phyloP scores from a whole-genome alignment of 2,329 filamentous ascomycete species.

The Colletotrichum sp. region DNA sequence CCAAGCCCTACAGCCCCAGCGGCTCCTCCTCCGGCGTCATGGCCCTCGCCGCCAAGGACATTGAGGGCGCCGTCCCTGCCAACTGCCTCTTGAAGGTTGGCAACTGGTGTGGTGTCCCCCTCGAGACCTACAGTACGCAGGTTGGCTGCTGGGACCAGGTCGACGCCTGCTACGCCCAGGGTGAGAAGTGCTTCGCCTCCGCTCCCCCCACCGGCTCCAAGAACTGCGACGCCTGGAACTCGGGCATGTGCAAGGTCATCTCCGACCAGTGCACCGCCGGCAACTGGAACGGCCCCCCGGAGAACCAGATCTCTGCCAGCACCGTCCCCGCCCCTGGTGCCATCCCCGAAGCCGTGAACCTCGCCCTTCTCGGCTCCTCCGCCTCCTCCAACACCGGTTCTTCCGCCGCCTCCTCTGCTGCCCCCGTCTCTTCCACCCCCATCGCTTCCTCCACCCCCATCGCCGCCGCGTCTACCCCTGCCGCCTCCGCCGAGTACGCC shows the following conservation, averaged over 20 bases:
- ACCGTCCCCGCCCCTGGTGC: constrained; percentile 33
- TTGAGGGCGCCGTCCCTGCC: constrained; percentile 56
- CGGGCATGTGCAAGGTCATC: constrained; percentile 59
- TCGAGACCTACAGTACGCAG: constrained; percentile 60
- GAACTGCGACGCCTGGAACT: constrained; percentile 67
- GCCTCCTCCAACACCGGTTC: background rate
- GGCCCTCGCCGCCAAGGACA: background rate
- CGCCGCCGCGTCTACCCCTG: background rate
- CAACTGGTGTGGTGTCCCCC: constrained; percentile 74
- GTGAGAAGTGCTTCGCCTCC: constrained; percentile 61
- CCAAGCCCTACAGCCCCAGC: constrained; percentile 53
- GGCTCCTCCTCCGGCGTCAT: constrained; percentile 4
- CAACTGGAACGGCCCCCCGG: constrained; percentile 53
- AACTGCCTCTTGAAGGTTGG: constrained; percentile 69
- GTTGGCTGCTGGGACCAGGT: constrained; percentile 64
- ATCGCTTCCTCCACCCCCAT: background rate
- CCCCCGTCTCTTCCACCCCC: background rate
- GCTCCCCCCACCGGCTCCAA: constrained; percentile 63
- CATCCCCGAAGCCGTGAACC: constrained; percentile 34
- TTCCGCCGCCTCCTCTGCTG: background rate
- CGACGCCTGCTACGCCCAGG: constrained; percentile 63
- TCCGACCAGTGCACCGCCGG: constrained; percentile 46
- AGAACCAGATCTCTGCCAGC: constrained; percentile 39
- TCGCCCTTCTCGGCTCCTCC: constrained; percentile 8
- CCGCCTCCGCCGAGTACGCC: background rate